Evolutionary conservation across 2,329 filamentous ascomycete species (phyloP), one percentile per base, ranked within the genome.

Genomic region (Talaromyces pinophilus): DNA sequence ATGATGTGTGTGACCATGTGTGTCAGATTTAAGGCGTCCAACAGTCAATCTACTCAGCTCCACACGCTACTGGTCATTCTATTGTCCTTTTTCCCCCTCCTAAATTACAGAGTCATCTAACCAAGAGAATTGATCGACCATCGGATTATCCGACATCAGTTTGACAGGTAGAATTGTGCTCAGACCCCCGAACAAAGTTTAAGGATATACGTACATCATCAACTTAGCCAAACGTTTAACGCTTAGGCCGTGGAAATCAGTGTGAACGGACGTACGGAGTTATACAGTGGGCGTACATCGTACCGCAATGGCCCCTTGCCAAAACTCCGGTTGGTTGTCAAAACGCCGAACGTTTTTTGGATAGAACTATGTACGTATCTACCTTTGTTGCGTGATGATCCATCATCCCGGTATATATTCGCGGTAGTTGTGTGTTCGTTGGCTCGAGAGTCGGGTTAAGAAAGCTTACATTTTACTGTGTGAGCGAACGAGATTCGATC

Each of bases 151-250:
- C 52, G 30, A 38, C 30, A 35, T 55, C 52, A 35, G 38, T 30
- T 30, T 60, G 40, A 60, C 57, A 57, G 54, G n/a, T 38, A 7
- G 54, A 38, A 30, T 42, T 28, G 57, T 46, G 57, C 57, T 60
- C 38, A 60, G 57, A 46, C 57, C 22, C 57, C 46, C 57, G 17
- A 46, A 44, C 17, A 30, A 60, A 17, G 38, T 60, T 60, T 19
- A 33, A 25, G 57, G 35, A 59, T 42, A 25, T 59, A 59, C 57
- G 55, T 59, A 30, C n/a, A 38, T 38, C 52, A 35, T 57, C 13
- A 7, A 22, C 30, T 33, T 19, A 5, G 52, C 52, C 52, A 33
- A 35, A 55, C 17, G 33, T 38, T 22, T 15, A 40, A 57, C 54
- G 54, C 54, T 57, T 38, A 25, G 54, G 33, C 54, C 28, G 54